These are phyloP conservation scores for Ophiorrhiza pumila DNA, from an alignment of 257 asterid genomes.

Conservation along the genomic window DNA sequence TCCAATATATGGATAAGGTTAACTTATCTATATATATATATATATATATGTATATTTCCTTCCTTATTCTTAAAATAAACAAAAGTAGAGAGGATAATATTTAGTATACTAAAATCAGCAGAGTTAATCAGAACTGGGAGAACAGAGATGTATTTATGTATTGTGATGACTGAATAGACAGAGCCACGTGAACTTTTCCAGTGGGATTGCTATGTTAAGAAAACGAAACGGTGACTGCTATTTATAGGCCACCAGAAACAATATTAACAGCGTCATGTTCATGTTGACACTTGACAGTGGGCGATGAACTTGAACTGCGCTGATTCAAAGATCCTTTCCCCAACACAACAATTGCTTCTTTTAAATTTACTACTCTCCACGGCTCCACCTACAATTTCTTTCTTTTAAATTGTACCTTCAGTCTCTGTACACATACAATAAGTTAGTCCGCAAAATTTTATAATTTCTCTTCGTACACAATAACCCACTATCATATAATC, in stretches of 20 bases:
- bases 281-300: neutral
- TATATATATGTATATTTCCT: too few species aligned
- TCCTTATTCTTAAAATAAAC: too few species aligned
- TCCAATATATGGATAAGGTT: conserved; percentile 17
- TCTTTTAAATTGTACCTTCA: too few species aligned
- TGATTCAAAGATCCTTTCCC: neutral
- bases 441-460: too few species aligned
- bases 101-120: too few species aligned
- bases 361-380: neutral
- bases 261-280: neutral
- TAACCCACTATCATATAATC: too few species aligned
- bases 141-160: neutral
- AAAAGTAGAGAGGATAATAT: neutral
- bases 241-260: conserved; percentile 19
- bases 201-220: conserved; percentile 9
- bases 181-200: conserved; percentile 24
- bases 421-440: too few species aligned
- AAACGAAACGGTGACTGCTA: conserved; percentile 14
- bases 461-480: too few species aligned
- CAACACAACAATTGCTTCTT: too few species aligned
- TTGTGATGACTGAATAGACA: too few species aligned
- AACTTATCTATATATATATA: too few species aligned
- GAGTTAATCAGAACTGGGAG: neutral
- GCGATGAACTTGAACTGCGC: too few species aligned
- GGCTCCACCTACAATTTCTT: neutral